phyloP scores from a whole-genome alignment of 208 protist species.

The Wallacemonas collosoma region DNA sequence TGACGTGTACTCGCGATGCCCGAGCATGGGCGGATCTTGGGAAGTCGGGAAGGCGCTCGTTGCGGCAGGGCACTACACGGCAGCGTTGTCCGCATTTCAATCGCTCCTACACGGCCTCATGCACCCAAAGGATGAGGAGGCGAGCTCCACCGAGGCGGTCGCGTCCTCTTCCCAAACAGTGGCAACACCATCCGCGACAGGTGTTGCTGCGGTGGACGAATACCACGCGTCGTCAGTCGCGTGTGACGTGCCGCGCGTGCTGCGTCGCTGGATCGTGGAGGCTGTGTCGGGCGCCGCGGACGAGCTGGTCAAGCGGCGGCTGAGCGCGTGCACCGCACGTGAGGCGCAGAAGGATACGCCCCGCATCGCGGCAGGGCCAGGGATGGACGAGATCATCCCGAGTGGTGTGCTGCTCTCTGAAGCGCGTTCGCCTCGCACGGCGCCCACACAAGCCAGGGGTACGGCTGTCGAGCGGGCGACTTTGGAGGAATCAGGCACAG shows the following conservation, averaged over 20 bases:
- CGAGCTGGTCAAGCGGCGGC: background rate
- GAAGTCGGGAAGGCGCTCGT: slow-evolving; percentile 61
- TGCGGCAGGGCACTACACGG: slow-evolving; percentile 38
- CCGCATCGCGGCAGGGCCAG: no score
- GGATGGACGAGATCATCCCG: no score
- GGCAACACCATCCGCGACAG: no score
- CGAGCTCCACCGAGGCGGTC: no score
- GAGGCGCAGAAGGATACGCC: no score
- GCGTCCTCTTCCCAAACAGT: no score
- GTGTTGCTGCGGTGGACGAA: background rate
- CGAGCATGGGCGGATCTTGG: slow-evolving; percentile 63
- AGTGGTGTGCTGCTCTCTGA: no score
- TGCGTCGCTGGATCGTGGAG: slow-evolving; percentile 25
- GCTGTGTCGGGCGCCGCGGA: slow-evolving; percentile 26
- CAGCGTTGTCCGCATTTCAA: slow-evolving; percentile 44
- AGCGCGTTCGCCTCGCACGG: no score
- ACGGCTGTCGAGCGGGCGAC: no score
- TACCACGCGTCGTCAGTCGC: background rate
- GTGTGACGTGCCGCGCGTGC: slow-evolving; percentile 28
- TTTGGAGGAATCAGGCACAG: no score
- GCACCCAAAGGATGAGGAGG: background rate
- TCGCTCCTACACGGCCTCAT: slow-evolving; percentile 33
- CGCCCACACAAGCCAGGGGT: no score
- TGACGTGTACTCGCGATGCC: slow-evolving; percentile 38
- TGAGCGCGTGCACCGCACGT: no score